Conservation (phyloP, 176 grass and related monocot species). For the Ananas comosus region DNA sequence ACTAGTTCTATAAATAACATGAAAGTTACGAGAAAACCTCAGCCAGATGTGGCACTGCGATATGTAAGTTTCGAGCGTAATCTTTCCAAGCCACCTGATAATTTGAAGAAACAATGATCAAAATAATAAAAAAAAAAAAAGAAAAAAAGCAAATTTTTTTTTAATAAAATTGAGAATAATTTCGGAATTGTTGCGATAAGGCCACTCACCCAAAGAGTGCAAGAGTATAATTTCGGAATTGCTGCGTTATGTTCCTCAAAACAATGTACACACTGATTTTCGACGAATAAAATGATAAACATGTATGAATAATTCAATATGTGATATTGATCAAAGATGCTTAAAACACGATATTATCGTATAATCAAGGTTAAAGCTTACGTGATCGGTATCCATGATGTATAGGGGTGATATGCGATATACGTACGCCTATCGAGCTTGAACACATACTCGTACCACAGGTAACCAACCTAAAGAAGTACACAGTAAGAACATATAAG, state of each 20-base stretch:
- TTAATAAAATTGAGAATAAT: neutral
- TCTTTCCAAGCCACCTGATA: constrained; percentile 26
- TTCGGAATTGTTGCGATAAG: neutral
- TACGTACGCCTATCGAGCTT: constrained; percentile 24
- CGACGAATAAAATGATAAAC: neutral
- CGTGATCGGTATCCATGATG: constrained; percentile 27
- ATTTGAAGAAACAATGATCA: neutral
- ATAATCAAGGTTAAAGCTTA: neutral
- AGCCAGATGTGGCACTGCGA: constrained; percentile 22
- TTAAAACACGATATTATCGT: neutral
- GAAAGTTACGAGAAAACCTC: neutral
- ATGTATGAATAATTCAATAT: neutral
- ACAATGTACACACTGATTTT: constrained; percentile 10
- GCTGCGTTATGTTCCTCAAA: constrained; percentile 19
- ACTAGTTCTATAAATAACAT: neutral
- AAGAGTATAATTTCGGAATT: constrained; percentile 17
- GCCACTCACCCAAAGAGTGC: constrained; percentile 14
- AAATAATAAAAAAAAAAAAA: too few species aligned
- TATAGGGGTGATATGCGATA: constrained; percentile 22
- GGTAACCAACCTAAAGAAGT: constrained; percentile 2
- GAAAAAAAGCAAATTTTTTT: too few species aligned
- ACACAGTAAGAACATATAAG: neutral
- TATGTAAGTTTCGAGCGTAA: constrained; percentile 27
- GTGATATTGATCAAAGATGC: neutral
- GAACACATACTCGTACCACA: constrained; percentile 25